Conservation (phyloP, 805 yeast genomes). For the Suhomyces kilbournensis region DNA sequence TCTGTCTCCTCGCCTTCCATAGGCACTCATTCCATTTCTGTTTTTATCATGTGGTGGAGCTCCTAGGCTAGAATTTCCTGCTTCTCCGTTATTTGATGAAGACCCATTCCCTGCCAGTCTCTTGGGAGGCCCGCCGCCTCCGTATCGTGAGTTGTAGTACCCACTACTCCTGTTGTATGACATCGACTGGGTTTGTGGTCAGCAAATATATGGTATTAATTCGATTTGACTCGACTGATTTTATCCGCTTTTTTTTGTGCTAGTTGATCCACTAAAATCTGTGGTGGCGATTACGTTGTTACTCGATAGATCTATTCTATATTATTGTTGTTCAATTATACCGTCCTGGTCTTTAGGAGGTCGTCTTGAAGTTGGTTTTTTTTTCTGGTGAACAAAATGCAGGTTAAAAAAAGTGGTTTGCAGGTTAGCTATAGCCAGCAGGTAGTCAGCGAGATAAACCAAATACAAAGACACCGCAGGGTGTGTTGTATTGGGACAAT, state of each 20-base stretch:
- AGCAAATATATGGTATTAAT: not conserved
- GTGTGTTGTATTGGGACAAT: not conserved
- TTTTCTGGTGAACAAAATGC: not conserved
- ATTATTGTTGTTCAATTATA: not conserved
- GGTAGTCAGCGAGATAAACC: not conserved
- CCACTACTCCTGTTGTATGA: slow-evolving; percentile 13
- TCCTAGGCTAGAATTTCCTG: not conserved
- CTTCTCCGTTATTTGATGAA: not conserved
- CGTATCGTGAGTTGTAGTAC: slow-evolving; percentile 14
- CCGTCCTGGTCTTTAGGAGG: not conserved
- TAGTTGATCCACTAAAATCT: not conserved
- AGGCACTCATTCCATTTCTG: not conserved
- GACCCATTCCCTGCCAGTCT: slow-evolving; percentile 4
- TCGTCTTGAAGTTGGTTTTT: not conserved
- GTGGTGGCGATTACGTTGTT: not conserved
- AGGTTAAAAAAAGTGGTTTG: not conserved
- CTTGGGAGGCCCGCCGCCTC: slow-evolving; percentile 5
- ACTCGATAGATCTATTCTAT: not conserved
- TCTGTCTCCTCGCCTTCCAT: slow-evolving; percentile 8
- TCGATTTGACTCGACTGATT: no score
- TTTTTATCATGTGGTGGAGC: not conserved
- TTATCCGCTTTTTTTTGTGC: not conserved
- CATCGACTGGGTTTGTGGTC: slow-evolving; percentile 6
- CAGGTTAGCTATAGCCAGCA: not conserved
- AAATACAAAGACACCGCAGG: not conserved